Conservation (phyloP, 2,329 filamentous ascomycete genomes). For the Rutstroemia sp. region DNA sequence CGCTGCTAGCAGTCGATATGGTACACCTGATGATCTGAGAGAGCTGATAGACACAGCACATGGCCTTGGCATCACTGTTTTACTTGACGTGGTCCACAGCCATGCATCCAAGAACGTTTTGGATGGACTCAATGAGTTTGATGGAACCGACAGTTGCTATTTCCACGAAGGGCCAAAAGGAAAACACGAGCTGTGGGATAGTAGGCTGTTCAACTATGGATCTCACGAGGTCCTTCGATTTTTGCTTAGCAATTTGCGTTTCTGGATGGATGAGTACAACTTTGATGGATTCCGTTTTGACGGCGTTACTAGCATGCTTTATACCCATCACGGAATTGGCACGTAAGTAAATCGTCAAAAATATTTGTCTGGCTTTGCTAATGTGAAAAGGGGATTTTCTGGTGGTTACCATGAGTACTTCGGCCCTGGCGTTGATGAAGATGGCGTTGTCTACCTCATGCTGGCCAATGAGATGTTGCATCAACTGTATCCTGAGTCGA, state of each 20-base stretch:
- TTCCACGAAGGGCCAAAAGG: slow-evolving; percentile 86
- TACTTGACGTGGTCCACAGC: slow-evolving; percentile 94
- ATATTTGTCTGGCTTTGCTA: too few species aligned
- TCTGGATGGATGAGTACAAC: slow-evolving; percentile 98
- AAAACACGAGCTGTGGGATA: slow-evolving; percentile 90
- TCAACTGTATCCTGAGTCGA: slow-evolving; percentile 74
- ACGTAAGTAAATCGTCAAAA: slow-evolving; percentile 52
- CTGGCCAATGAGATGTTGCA: slow-evolving; percentile 95
- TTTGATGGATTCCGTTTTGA: slow-evolving; percentile 98
- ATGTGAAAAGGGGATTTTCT: slow-evolving; percentile 67
- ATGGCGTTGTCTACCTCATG: slow-evolving; percentile 92
- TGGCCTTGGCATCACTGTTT: slow-evolving; percentile 78
- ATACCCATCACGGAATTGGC: slow-evolving; percentile 91
- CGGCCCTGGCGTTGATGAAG: slow-evolving; percentile 79
- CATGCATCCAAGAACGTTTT: slow-evolving; percentile 97
- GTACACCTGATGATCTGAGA: slow-evolving; percentile 87
- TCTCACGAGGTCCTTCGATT: slow-evolving; percentile 93
- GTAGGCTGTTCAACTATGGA: slow-evolving; percentile 94
- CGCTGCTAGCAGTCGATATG: slow-evolving; percentile 91
- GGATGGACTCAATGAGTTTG: slow-evolving; percentile 92
- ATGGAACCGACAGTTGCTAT: slow-evolving; percentile 90
- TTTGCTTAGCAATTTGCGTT: slow-evolving; percentile 86
- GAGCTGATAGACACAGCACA: slow-evolving; percentile 95
- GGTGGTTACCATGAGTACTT: slow-evolving; percentile 99
- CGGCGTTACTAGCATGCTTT: slow-evolving; percentile 97